These are phyloP conservation scores for Pulveroboletus ravenelii DNA, from an alignment of 768 basidiomycete genomes.

Conservation along the genomic window DNA sequence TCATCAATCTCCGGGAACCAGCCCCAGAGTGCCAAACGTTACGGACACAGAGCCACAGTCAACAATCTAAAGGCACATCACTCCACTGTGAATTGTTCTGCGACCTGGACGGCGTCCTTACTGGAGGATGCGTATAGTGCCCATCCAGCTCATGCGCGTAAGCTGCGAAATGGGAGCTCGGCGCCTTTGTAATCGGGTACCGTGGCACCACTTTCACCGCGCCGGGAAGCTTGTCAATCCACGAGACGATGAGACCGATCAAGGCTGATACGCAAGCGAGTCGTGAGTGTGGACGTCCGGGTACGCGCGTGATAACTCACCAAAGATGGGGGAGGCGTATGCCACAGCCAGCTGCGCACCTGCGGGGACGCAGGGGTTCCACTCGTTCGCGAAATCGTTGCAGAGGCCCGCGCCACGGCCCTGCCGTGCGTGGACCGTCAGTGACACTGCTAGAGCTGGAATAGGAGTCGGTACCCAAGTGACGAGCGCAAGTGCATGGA, in stretches of 20 bases:
- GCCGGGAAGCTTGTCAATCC: constrained; percentile 28
- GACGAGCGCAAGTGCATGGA: neutral
- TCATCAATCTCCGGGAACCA: constrained; percentile 9
- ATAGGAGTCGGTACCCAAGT: neutral
- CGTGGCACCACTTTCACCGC: constrained; percentile 21
- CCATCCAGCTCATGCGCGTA: constrained; percentile 21
- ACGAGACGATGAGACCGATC: constrained; percentile 20
- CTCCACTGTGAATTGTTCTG: constrained; percentile 18
- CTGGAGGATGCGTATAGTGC: constrained; percentile 12
- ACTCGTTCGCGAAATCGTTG: constrained; percentile 25
- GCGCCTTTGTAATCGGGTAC: constrained; percentile 28
- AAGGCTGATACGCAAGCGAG: constrained; percentile 10
- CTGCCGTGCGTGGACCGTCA: constrained; percentile 29
- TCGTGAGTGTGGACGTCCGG: neutral
- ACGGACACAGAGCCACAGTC: neutral
- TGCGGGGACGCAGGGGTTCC: constrained; percentile 19
- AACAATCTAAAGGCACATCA: constrained; percentile 19
- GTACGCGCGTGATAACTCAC: constrained; percentile 17
- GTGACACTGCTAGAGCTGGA: constrained; percentile 16
- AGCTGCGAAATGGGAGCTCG: constrained; percentile 26
- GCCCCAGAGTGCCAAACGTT: constrained; percentile 1
- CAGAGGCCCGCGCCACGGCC: constrained; percentile 19
- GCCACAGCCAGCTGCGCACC: constrained; percentile 26
- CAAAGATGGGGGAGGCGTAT: constrained; percentile 23
- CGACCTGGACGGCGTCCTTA: constrained; percentile 3